Evolutionary conservation across 306 rosid species (phyloP).

Genomic region (Psophocarpus tetragonolobus): DNA sequence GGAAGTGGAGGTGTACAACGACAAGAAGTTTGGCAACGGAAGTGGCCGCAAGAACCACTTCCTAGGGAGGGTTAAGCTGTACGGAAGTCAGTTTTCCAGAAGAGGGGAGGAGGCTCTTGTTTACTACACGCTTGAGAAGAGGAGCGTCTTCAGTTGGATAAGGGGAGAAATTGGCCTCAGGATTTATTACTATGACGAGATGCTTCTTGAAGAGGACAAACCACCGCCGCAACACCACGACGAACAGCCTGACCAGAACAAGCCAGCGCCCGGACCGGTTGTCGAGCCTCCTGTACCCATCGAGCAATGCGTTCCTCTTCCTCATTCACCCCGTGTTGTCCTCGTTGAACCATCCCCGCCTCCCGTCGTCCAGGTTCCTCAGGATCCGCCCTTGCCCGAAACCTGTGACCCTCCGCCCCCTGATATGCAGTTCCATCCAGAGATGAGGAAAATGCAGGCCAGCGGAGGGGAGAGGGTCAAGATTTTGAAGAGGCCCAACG

Average conservation of each 20-base stretch:
- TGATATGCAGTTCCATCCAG: slow-evolving; percentile 50
- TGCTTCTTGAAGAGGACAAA: slow-evolving; percentile 42
- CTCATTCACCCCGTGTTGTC: slow-evolving; percentile 57
- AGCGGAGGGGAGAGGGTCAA: slow-evolving; percentile 61
- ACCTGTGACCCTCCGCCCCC: slow-evolving; percentile 36
- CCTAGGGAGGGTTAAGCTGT: slow-evolving; percentile 78
- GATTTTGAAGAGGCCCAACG: slow-evolving; percentile 55
- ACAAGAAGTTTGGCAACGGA: slow-evolving; percentile 73
- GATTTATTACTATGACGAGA: slow-evolving; percentile 68
- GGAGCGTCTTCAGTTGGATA: slow-evolving; percentile 86
- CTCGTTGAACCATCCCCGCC: slow-evolving; percentile 58
- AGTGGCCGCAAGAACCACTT: slow-evolving; percentile 80
- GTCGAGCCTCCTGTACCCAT: slow-evolving; percentile 43
- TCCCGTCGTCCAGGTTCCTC: slow-evolving; percentile 52
- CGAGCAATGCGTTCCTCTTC: slow-evolving; percentile 37
- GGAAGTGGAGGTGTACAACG: slow-evolving; percentile 85
- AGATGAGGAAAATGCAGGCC: slow-evolving; percentile 72
- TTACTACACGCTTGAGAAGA: slow-evolving; percentile 71
- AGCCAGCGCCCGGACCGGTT: slow-evolving; percentile 42
- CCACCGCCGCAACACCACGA: slow-evolving; percentile 12
- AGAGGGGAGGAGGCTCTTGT: slow-evolving; percentile 81
- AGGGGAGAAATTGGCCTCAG: slow-evolving; percentile 83
- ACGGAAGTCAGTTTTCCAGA: slow-evolving; percentile 67
- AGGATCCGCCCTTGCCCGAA: slow-evolving; percentile 47
- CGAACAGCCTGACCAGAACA: slow-evolving; percentile 47